Base-by-base conservation (phyloP, 768 basidiomycete genomes). In the Russula brevipes region DNA sequence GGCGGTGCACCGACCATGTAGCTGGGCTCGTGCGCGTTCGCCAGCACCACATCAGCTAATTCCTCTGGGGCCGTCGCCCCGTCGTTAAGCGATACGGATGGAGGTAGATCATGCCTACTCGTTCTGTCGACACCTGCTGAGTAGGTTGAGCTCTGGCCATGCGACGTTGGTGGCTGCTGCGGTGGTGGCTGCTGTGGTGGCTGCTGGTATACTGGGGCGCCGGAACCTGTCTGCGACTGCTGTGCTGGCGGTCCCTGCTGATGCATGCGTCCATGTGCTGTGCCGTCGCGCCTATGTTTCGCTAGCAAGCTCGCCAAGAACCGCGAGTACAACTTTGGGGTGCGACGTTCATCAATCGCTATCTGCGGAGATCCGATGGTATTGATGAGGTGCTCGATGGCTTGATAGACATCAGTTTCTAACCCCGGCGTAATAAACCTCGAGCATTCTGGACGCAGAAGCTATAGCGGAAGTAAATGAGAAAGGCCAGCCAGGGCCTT, bases 281-380 rank as follows among this genome's bases (percentile, higher is more conserved):
- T 31, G 57, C 70, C 68, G 30, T 67, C 70, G 36, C 75, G 65
- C 17, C 59, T 63, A 57, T 66, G 83, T n/a, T 81, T 81, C 16
- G 82, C 82, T 8, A 93, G 79, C 5, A 93, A 79, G 41, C 85
- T 84, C 49, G 82, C 82, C 51, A 94, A 78, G 81, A 93, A 93
- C 53, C 83, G 85, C 0, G 91, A 83, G 72, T 91, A 92, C 5
- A 92, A 76, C 71, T 85, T 87, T 1, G 90, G 91, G 0, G 87
- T 88, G 70, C 93, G 90, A 17, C 85, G 85, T 33, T 89, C 86
- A 73, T 94, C 91, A 62, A 93, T 80, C 19, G 86, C 85, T 17
- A 93, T 82, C 59, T 86, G 84, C 6, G 87, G 81, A 0, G 85
- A 84, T 3, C 82, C 81, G 4, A 93, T 79, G 1, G 91, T 79